A percentile compares a stretch with the other conserved stretches of the same genome.
Conservation (phyloP, 306 rosid species). For the Ormosia emarginata region DNA sequence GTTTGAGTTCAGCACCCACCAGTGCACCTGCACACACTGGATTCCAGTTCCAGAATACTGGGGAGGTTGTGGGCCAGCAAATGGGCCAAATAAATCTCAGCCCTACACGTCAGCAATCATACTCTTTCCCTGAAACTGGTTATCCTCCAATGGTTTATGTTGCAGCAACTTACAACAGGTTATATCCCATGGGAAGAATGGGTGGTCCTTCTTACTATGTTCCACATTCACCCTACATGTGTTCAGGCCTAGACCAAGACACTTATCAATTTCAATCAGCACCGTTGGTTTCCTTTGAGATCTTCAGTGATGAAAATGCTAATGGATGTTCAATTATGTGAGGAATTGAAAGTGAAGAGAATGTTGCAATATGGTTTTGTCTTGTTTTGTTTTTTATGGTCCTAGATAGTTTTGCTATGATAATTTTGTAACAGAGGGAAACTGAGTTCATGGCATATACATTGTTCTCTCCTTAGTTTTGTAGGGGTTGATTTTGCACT, state of each 20-base stretch:
- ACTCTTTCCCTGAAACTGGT: conserved; percentile 19
- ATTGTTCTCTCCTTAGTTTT: background rate
- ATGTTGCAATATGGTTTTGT: background rate
- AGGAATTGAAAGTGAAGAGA: conserved; percentile 14
- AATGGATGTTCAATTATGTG: conserved; percentile 77
- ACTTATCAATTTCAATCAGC: conserved; percentile 28
- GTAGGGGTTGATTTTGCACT: background rate
- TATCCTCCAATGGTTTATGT: conserved; percentile 31
- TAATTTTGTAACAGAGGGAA: background rate
- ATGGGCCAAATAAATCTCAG: conserved; percentile 29
- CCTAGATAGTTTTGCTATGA: background rate
- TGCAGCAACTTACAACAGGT: conserved; percentile 30
- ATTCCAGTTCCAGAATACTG: conserved; percentile 35
- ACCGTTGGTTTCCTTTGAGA: conserved; percentile 44
- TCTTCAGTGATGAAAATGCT: conserved; percentile 85
- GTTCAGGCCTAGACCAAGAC: conserved; percentile 28
- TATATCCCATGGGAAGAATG: conserved; percentile 36
- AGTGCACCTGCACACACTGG: conserved; percentile 40
- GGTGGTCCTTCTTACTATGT: conserved; percentile 32
- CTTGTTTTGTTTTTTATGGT: background rate
- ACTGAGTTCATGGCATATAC: background rate
- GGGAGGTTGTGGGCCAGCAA: conserved; percentile 13
- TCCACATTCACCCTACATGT: conserved; percentile 42
- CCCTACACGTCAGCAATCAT: conserved; percentile 43
- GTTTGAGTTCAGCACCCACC: background rate